Evolutionary conservation across 2,329 filamentous ascomycete genomes (phyloP), one percentile per base, ranked within the genome.

Genomic region (Didymella segeticola): DNA sequence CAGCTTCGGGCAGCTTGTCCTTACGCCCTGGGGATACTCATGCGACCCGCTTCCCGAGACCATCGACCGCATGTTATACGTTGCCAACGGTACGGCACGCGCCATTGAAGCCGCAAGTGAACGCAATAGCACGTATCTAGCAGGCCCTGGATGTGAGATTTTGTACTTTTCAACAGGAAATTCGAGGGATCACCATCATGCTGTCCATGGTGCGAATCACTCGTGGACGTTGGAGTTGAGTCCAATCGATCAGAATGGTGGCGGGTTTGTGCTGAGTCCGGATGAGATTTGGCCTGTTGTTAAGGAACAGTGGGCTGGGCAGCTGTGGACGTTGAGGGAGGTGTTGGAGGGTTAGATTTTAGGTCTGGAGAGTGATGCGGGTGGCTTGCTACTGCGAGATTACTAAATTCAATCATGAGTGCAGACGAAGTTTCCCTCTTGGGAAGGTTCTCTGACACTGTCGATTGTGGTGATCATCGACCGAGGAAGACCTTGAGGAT

Each of bases 1-100:
- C 73, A 80, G 81, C 1, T 89, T 86, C 68, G 81, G 80, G 20
- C 85, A 88, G 66, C 77, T 84, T 23, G 79, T 87, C 48, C 79
- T 84, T 49, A 79, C 82, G 11, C 82, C 77, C 1, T 87, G 85
- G 60, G 85, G 85, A n/a, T 72, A 75, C 36, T 71, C 79, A 2
- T 67, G 63, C 42, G 62, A 65, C 26, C 62, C 62, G 6, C 58
- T 65, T 2, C 71, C 75, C 20, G 82, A 83, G 56, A 77, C 86
- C 0, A 82, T 83, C 3, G 66, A 69, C 12, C 74, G 77, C 8
- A 76, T 77, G 22, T 77, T 79, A 5, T 73, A 77, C 4, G 63
- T 64, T 9, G 63, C 62, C 5, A 57, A 58, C 5, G 63, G 62
- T 1, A 64, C 57, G 1, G 63, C 62, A 2, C 50, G 51, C 5